These are phyloP conservation scores for Cicer cuneatum DNA, from an alignment of 306 rosid genomes.

Conservation along the genomic window DNA sequence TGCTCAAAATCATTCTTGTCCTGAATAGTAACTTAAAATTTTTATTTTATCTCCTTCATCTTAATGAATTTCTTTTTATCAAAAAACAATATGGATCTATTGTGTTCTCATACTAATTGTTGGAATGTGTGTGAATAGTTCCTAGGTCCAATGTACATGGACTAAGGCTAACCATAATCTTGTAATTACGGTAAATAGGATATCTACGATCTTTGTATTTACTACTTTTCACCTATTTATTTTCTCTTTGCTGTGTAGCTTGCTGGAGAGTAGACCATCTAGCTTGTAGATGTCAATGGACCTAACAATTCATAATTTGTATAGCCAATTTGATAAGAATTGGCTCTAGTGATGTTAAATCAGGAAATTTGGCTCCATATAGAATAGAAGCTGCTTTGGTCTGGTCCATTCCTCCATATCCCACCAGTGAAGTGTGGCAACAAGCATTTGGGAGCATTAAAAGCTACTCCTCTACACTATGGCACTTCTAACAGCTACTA, in stretches of 20 bases:
- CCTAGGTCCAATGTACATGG: not conserved
- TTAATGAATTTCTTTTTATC: slow-evolving; percentile 6
- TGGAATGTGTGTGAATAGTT: slow-evolving; percentile 6
- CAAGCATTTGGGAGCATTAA: not conserved
- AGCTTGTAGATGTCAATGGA: not conserved
- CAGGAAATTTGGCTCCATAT: slow-evolving; percentile 16
- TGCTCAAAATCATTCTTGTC: slow-evolving; percentile 94
- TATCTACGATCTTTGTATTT: not conserved
- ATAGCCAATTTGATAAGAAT: not conserved
- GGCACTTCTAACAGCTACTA: slow-evolving; percentile 7
- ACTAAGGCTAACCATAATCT: slow-evolving; percentile 4
- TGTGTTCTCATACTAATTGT: slow-evolving; percentile 10
- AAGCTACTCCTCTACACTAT: slow-evolving; percentile 2
- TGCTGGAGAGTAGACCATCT: slow-evolving; percentile 5
- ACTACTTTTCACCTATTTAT: not conserved
- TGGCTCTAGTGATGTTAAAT: slow-evolving; percentile 5
- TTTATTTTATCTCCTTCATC: not conserved
- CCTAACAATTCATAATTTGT: slow-evolving; percentile 4
- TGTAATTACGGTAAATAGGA: not conserved
- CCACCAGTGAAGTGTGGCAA: slow-evolving; percentile 18
- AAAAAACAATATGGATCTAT: slow-evolving; percentile 18
- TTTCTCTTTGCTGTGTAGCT: slow-evolving; percentile 3
- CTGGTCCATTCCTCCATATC: not conserved
- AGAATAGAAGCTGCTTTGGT: not conserved
- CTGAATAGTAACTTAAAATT: slow-evolving; percentile 51